Evolutionary conservation across 2,329 filamentous ascomycete species (phyloP), one percentile per base, ranked within the genome.

Genomic region (Fusarium stilboides): DNA sequence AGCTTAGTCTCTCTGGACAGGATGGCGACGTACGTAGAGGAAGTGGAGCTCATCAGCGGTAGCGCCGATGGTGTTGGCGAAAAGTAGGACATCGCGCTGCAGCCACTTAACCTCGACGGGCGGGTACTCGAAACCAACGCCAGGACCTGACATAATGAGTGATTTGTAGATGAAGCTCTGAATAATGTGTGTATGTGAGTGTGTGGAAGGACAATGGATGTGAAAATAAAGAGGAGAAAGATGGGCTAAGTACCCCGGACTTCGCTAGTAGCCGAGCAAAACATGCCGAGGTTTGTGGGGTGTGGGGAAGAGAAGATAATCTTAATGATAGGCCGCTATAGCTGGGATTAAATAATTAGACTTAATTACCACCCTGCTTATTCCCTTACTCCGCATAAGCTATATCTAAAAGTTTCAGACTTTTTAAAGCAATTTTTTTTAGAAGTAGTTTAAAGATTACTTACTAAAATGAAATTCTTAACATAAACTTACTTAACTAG

Each of bases 1-100:
- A 62, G 82, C 82, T 22, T 80, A 78, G 47, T 78, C 80, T n/a
- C 80, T 78, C 78, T 79, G 3, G 5, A 6, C 5, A 43, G 1
- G 2, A 2, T 39, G 4, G 6, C 2, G 5, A 49, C n/a, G 12
- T 10, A 60, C 57, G 7, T 60, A 60, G 43, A 60, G 57, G 36
- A 60, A 60, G 28, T 60, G 57, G 1, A 58, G 20, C 42, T 60
- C 57, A n/a, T 60, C 43, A 12, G 31, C 36, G 0, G 57, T 58
- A 43, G 57, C 53, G 12, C 57, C 57, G 2, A 60, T 60, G 22
- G 57, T 60, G 15, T 43, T 58, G 15, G 57, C 57, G 8, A 60
- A 60, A 5, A 60, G 53, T 1, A 60, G 28, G 36, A 60, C 53
- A 9, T 60, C 57, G 15, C 57, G 57, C 20, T 60, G 57, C 0